Conservation (phyloP, 345 rosid species). For the Anacardium occidentale region DNA sequence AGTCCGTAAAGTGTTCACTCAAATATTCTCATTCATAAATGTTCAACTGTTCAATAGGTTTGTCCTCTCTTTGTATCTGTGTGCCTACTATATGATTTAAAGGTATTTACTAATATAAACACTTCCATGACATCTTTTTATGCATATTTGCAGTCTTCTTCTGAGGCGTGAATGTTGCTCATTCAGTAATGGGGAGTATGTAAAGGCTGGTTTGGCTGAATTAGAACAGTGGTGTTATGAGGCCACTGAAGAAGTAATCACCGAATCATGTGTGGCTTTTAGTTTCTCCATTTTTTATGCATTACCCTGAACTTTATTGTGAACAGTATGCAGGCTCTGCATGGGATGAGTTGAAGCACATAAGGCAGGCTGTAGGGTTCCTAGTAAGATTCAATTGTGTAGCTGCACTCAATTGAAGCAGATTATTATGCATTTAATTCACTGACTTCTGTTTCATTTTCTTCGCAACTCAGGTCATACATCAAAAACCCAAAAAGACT, state of each 20-base stretch:
- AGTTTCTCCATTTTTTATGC: constrained; percentile 4
- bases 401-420: constrained; percentile 1
- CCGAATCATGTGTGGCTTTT: constrained; percentile 13
- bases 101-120: not conserved
- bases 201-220: constrained; percentile 92
- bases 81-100: not conserved
- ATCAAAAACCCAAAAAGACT: constrained; percentile 93
- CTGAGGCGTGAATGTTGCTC: constrained; percentile 98
- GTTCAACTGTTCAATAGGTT: constrained; percentile 99
- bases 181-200: constrained; percentile 96
- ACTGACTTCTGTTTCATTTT: constrained; percentile 17
- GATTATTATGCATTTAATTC: not conserved
- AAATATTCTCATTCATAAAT: constrained; percentile 93
- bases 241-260: constrained; percentile 87
- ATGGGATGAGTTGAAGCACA: constrained; percentile 98
- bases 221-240: constrained; percentile 83
- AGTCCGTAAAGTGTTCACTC: constrained; percentile 86
- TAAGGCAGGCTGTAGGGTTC: constrained; percentile 99
- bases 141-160: constrained; percentile 75
- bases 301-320: constrained; percentile 20
- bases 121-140: constrained; percentile 7
- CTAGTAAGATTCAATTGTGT: constrained; percentile 48
- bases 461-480: constrained; percentile 67
- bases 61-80: not conserved
- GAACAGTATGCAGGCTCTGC: constrained; percentile 91